A percentile compares a stretch with the other conserved stretches of the same genome.
Evolutionary conservation across 208 protist genomes (phyloP).

Genomic region (Leishmania tropica): DNA sequence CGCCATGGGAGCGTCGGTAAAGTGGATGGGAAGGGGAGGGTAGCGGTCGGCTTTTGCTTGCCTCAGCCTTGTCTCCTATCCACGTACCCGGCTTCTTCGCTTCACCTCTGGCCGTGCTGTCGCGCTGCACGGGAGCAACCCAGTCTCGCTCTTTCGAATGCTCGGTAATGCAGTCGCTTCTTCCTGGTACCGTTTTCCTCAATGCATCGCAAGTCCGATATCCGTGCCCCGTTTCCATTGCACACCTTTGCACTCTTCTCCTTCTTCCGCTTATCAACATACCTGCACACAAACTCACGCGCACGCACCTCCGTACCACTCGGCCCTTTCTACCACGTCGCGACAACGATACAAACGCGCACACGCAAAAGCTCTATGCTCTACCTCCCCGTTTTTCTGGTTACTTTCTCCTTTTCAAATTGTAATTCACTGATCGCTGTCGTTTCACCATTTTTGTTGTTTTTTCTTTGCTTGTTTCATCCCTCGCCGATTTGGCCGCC

Average conservation of each 20-base stretch:
- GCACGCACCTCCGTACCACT: not conserved
- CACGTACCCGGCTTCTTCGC: not conserved
- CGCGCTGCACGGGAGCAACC: not conserved
- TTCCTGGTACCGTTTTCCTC: not conserved
- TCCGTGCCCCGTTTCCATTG: not conserved
- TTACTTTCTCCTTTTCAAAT: slow-evolving; percentile 1
- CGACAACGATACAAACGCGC: not conserved
- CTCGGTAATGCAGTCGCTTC: not conserved
- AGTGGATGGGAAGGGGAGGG: not conserved
- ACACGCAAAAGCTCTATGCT: not conserved
- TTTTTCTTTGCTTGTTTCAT: not conserved
- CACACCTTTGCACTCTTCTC: not conserved
- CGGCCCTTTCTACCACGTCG: too few relatives aligned
- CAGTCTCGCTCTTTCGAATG: not conserved
- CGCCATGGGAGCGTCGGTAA: not conserved
- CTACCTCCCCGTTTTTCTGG: not conserved
- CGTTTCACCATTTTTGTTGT: slow-evolving; percentile 3
- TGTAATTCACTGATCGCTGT: slow-evolving; percentile 5
- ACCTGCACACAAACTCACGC: not conserved
- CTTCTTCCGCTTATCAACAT: not conserved
- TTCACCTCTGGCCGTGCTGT: not conserved
- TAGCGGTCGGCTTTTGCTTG: not conserved
- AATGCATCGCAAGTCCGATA: not conserved
- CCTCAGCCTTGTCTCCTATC: not conserved
- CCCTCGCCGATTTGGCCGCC: not conserved